Evolutionary conservation across 805 yeast species (phyloP), one percentile per base, ranked within the genome.

Genomic region (Middelhovenomyces tepae): DNA sequence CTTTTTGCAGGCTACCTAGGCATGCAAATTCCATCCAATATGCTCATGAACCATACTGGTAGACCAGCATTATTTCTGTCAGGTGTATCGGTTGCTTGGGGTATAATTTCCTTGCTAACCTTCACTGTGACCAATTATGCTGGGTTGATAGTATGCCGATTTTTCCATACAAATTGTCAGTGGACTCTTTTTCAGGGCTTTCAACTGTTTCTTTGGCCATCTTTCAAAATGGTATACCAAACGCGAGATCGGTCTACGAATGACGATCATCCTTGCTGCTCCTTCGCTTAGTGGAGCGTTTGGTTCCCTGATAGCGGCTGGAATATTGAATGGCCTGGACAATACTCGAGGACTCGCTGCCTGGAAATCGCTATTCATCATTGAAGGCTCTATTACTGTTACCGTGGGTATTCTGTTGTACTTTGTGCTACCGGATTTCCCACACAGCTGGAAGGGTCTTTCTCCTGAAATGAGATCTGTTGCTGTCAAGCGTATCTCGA

Each of bases 331-430:
- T 37, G n/a, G 60, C 37, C n/a, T n/a, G n/a, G 50, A 67, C 41
- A 59, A 63, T 30, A 36, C 31, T 3, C 58, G 57, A 33, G 69
- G 69, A 7, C 42, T 63, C 23, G 42, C 43, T 5, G 53, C 68
- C n/a, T 69, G 73, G 74, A 57, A 61, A 45, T 69, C 71, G 69
- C 51, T 69, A 28, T 69, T 67, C 40, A 57, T 69, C 34, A 57
- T 69, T 40, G 73, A 69, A 40, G 74, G 73, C 25, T 46, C 56
- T 3, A 44, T 60, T 30, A 55, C 62, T 7, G 41, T 54, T 16
- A 51, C 47, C 17, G 42, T 49, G 16, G 52, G 56, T 4, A 22
- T 48, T 17, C 30, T 64, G 9, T 52, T 65, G 19, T 59, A 52
- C 35, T 57, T 67, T 42, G 51, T 60, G 23, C 58, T 69, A 31